Evolutionary conservation across 1,284 basidiomycete genomes (phyloP), one percentile per base, ranked within the genome.

Genomic region (Cystobasidium slooffiae): DNA sequence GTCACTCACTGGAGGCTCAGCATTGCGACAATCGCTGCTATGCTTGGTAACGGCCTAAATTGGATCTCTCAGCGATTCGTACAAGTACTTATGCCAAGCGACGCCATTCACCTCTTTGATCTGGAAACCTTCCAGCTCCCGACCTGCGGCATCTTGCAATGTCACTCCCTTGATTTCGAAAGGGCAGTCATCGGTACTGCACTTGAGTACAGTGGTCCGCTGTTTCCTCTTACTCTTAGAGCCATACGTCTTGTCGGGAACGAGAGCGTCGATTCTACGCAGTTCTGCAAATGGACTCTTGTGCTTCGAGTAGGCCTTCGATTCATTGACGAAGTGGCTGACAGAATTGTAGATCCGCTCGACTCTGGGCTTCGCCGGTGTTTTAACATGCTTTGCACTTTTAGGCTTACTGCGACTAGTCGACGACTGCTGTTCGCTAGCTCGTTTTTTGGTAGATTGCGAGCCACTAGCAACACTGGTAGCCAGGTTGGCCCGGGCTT

Each of bases 111-210:
- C 64, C 12, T 46, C 12, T 9, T 49, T 46, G 20, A 53, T 47
- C 39, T 53, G 47, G 49, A 53, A 66, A 1, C 64, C 64, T 41
- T 66, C 64, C 24, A 66, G 51, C 8, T 66, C 64, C 16, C 64
- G 64, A 5, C 64, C 64, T 53, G 41, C 14, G 4, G 18, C 49
- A 53, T 66, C 51, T 22, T 53, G 64, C 24, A 66, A 16, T 18
- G 18, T 66, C n/a, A 16, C 16, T 7, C 64, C 64, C 39, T 24
- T 24, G 22, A 66, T 37, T 5, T 31, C 24, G 51, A 66, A 66
- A 16, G 49, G 24, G 37, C 64, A 66, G 1, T n/a, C 64, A 41
- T 22, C 31, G n/a, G 6, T 52, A 41, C 49, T 22, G 49, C 64
- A 66, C 4, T 66, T 20, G 18, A 66, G 18, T 6, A 66, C 51